Evolutionary conservation across 306 rosid genomes (phyloP).

Genomic region (Gastrolobium villosum): DNA sequence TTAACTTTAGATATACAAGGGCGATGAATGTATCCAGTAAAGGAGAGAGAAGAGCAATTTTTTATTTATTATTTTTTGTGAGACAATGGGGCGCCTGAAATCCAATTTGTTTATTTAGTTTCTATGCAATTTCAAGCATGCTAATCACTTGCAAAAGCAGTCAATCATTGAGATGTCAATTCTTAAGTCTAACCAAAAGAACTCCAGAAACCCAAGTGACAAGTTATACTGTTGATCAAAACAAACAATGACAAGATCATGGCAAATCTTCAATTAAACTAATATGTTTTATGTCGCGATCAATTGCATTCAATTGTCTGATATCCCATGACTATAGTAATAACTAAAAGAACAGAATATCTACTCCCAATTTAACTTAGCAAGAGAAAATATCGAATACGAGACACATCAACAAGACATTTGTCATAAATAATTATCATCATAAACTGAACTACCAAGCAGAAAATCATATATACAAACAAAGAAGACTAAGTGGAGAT

Average conservation of each 20-base stretch:
- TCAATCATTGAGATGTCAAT: not conserved
- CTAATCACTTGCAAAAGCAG: not conserved
- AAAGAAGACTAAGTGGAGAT: not conserved
- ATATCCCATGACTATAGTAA: not conserved
- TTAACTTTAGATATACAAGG: not conserved
- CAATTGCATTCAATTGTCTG: constrained; percentile 1
- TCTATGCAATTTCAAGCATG: constrained; percentile 14
- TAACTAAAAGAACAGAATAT: constrained; percentile 19
- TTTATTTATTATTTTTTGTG: not conserved
- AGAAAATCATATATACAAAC: constrained; percentile 13
- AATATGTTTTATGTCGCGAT: not conserved
- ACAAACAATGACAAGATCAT: not conserved
- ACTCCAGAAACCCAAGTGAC: not conserved
- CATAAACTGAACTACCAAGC: constrained; percentile 35
- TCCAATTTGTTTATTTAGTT: not conserved
- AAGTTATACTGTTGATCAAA: not conserved
- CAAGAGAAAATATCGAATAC: not conserved
- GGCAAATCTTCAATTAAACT: not conserved
- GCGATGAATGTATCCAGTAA: not conserved
- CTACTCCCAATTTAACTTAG: not conserved
- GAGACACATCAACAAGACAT: constrained; percentile 5
- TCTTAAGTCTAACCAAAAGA: not conserved
- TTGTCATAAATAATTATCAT: constrained; percentile 3
- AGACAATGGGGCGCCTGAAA: not conserved
- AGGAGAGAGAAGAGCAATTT: not conserved